Evolutionary conservation across 108 stramenopile genomes (phyloP), one percentile per base, ranked within the genome.

Genomic region (Cylindrotheca fusiformis): DNA sequence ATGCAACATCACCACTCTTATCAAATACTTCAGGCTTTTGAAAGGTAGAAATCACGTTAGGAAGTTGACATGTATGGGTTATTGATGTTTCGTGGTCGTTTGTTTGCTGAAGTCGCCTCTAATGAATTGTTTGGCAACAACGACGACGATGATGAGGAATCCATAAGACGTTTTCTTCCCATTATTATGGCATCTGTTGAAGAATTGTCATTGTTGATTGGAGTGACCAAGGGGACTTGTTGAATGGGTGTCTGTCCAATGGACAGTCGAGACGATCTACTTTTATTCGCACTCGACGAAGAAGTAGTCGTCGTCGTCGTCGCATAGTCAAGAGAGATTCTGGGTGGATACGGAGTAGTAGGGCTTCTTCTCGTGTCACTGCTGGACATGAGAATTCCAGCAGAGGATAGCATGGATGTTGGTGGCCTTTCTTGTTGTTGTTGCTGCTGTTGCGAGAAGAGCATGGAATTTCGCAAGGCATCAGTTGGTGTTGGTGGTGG

Each of bases 401-500:
- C n/a, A n/a, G n/a, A n/a, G n/a, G n/a, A n/a, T n/a, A n/a, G n/a
- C n/a, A n/a, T n/a, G n/a, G n/a, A n/a, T n/a, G n/a, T n/a, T n/a
- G n/a, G n/a, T n/a, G n/a, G n/a, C n/a, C n/a, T n/a, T n/a, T n/a
- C n/a, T n/a, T n/a, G n/a, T n/a, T n/a, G n/a, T n/a, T n/a, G n/a
- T n/a, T n/a, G n/a, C n/a, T n/a, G n/a, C n/a, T n/a, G 23, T 1
- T 20, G 20, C 0, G 55, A 14, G 24, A 63, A 63, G 27, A 63
- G 51, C 3, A 32, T 22, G 18, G 48, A 32, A 21, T 53, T 63
- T 22, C 51, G 14, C 1, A 63, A 31, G 10, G 51, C 1, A 23
- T 63, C 63, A 1, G 30, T 32, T n/a, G 63, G 51, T 10, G 63
- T 63, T 19, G 63, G 63, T 36, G 63, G 63, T 10, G 63, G 51